These are phyloP conservation scores for Suhomyces xylopsoci DNA, from an alignment of 805 yeast species.

Conservation along the genomic window DNA sequence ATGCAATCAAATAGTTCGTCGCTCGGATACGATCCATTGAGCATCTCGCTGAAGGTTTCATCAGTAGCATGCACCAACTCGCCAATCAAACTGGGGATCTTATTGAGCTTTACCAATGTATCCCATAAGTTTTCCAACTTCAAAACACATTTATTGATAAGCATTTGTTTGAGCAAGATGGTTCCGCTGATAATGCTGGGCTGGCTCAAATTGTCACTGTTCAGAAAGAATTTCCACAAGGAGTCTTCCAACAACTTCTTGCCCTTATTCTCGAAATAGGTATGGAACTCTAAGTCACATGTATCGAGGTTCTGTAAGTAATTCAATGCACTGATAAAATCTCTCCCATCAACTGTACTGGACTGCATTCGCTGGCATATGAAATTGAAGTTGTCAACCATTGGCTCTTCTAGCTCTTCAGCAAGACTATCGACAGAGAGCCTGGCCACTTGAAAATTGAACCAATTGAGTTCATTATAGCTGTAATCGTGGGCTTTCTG, in stretches of 20 bases:
- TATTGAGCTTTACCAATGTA: slow-evolving; percentile 19
- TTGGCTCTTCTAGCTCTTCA: slow-evolving; percentile 8
- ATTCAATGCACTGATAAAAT: slow-evolving; percentile 14
- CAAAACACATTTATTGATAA: slow-evolving; percentile 24
- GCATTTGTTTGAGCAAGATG: slow-evolving; percentile 33
- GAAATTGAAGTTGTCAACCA: slow-evolving; percentile 16
- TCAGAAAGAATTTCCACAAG: slow-evolving; percentile 13
- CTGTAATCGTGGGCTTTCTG: slow-evolving; percentile 31
- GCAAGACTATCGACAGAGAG: slow-evolving; percentile 10
- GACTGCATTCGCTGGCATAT: slow-evolving; percentile 13
- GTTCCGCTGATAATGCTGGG: slow-evolving; percentile 27
- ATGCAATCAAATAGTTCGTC: slow-evolving; percentile 17
- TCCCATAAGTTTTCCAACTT: slow-evolving; percentile 23
- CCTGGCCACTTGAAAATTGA: slow-evolving; percentile 35
- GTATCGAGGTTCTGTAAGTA: slow-evolving; percentile 16
- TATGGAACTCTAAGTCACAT: slow-evolving; percentile 8
- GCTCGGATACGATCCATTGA: slow-evolving; percentile 25
- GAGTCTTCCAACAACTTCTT: slow-evolving; percentile 12
- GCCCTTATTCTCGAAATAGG: slow-evolving; percentile 17
- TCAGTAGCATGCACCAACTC: slow-evolving; percentile 25
- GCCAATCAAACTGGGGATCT: slow-evolving; percentile 4
- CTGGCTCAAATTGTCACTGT: slow-evolving; percentile 3
- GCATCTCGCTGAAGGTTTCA: slow-evolving; percentile 31
- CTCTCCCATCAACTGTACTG: slow-evolving; percentile 7
- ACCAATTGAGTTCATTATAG: slow-evolving; percentile 36